Evolutionary conservation across 257 asterid genomes (phyloP).

Genomic region (Solanum medicagineum): DNA sequence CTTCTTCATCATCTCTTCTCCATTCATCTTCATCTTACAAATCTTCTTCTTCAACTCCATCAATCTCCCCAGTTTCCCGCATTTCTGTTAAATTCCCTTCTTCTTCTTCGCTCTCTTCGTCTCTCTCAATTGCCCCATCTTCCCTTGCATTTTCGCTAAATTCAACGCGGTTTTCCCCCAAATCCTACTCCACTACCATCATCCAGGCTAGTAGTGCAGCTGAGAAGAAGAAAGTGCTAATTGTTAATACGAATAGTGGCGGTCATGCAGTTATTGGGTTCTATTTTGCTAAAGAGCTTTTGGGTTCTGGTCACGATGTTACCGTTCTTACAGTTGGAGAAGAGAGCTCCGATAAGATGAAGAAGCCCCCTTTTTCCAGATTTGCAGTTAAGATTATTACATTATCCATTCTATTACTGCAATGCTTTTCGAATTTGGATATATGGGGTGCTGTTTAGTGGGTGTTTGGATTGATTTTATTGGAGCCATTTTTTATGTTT

Average conservation of each 20-base stretch:
- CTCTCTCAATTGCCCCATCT: conserved; percentile 45
- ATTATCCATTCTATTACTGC: background rate
- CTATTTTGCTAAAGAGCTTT: conserved; percentile 83
- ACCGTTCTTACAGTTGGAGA: conserved; percentile 80
- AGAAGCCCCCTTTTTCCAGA: conserved; percentile 93
- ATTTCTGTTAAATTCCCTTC: conserved; percentile 22
- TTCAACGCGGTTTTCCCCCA: conserved; percentile 13
- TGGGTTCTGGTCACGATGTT: conserved; percentile 64
- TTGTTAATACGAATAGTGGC: conserved; percentile 81
- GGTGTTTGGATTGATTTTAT: too few species aligned
- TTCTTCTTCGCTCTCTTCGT: conserved; percentile 35
- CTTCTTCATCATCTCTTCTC: conserved; percentile 42
- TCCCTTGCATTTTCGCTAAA: conserved; percentile 12
- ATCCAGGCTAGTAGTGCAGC: conserved; percentile 32
- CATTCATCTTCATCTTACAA: conserved; percentile 22
- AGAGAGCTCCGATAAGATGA: conserved; percentile 92
- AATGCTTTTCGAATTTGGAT: background rate
- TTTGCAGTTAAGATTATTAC: conserved; percentile 45
- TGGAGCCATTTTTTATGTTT: too few species aligned
- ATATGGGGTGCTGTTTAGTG: too few species aligned
- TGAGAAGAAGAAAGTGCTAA: conserved; percentile 77
- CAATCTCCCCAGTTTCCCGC: conserved; percentile 27
- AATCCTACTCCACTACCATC: conserved; percentile 1
- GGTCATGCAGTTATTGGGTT: conserved; percentile 93
- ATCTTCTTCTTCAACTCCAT: conserved; percentile 29